These are phyloP conservation scores for Dioscorea zingiberensis DNA, from an alignment of 106 monocot genomes.

Conservation along the genomic window DNA sequence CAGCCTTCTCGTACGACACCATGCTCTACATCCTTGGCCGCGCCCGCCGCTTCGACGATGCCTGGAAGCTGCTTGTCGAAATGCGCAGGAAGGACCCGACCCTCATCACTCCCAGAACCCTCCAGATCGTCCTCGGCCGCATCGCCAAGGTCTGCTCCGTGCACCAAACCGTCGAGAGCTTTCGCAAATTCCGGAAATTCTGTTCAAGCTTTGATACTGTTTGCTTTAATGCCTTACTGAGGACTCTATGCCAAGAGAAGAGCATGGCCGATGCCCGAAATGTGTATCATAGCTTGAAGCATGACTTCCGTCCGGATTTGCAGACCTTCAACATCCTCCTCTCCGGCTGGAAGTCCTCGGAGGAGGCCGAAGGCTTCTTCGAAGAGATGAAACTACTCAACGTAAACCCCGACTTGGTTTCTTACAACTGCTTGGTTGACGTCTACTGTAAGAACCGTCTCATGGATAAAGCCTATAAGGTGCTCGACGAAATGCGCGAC, in stretches of 20 bases:
- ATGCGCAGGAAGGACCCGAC: slow-evolving; percentile 26
- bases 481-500: slow-evolving; percentile 50
- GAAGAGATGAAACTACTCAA: slow-evolving; percentile 57
- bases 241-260: slow-evolving; percentile 85
- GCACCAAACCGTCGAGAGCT: slow-evolving; percentile 55
- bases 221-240: slow-evolving; percentile 75
- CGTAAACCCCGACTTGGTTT: slow-evolving; percentile 61
- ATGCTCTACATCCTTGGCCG: slow-evolving; percentile 79
- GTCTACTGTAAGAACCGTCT: slow-evolving; percentile 70
- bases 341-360: slow-evolving; percentile 68
- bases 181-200: slow-evolving; percentile 44
- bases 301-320: slow-evolving; percentile 54
- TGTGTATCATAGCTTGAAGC: slow-evolving; percentile 72
- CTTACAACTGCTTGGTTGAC: slow-evolving; percentile 81
- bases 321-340: slow-evolving; percentile 71
- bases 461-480: slow-evolving; percentile 38
- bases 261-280: slow-evolving; percentile 63
- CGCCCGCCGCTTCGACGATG: slow-evolving; percentile 39
- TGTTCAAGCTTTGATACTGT: slow-evolving; percentile 21
- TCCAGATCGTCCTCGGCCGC: slow-evolving; percentile 54
- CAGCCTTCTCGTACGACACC: slow-evolving; percentile 62
- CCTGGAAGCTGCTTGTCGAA: slow-evolving; percentile 38
- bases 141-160: slow-evolving; percentile 88
- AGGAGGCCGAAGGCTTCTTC: slow-evolving; percentile 70
- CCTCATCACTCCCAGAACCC: slow-evolving; percentile 42